Percentiles rank a stretch among this genome's conserved stretches.
phyloP scores from a whole-genome alignment of 192 early-diverging fungal genomes.

The Podochytrium sp. region DNA sequence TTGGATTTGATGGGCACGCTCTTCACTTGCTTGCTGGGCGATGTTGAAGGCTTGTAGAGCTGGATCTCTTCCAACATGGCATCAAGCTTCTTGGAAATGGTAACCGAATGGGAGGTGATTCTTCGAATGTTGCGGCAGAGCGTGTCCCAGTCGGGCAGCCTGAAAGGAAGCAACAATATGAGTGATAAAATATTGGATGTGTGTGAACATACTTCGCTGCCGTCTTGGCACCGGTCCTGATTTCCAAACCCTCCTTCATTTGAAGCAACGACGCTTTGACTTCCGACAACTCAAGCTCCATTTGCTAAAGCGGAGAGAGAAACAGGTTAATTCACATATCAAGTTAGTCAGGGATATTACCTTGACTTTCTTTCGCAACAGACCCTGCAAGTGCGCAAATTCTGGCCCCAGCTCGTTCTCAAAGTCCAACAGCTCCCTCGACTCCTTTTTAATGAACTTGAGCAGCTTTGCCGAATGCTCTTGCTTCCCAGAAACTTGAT shows the following conservation, averaged over 20 bases:
- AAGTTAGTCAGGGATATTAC: not conserved
- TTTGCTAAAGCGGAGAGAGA: not conserved
- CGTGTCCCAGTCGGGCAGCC: conserved; percentile 23
- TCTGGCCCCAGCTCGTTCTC: conserved; percentile 12
- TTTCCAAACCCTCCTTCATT: conserved; percentile 28
- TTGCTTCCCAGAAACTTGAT: conserved; percentile 18
- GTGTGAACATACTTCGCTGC: conserved; percentile 6
- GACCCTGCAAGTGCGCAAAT: conserved; percentile 6
- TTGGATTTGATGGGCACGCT: not conserved
- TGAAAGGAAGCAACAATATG: too few species aligned
- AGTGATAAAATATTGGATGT: not conserved
- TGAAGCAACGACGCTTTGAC: conserved; percentile 13
- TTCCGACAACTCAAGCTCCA: not conserved
- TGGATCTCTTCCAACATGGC: not conserved
- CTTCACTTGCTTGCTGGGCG: not conserved
- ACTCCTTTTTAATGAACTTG: not conserved
- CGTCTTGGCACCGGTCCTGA: not conserved
- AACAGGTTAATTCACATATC: not conserved
- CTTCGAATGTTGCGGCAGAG: conserved; percentile 19
- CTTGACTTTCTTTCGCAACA: conserved; percentile 7
- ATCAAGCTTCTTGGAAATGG: conserved; percentile 27
- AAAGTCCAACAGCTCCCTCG: not conserved
- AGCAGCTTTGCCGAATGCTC: conserved; percentile 8
- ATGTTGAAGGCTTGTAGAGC: not conserved
- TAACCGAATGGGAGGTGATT: conserved; percentile 15